These are phyloP conservation scores for Aspergillaceae sp. DNA, from an alignment of 2,329 filamentous ascomycete species.

Conservation along the genomic window DNA sequence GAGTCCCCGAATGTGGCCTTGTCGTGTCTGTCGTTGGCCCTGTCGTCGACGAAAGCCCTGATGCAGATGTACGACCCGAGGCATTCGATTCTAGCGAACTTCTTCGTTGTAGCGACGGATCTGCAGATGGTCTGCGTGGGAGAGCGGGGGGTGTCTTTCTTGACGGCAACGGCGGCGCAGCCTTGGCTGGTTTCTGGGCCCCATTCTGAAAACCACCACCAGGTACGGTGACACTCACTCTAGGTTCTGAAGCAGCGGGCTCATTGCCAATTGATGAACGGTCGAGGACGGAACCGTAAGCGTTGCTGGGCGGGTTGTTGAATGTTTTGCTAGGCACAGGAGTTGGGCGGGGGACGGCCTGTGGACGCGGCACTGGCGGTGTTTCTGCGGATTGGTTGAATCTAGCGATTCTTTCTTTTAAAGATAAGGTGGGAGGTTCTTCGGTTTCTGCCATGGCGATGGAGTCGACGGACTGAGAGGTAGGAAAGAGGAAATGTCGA, in stretches of 20 bases:
- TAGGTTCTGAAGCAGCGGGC: slow-evolving; percentile 10
- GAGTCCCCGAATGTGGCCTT: background rate
- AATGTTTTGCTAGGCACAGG: slow-evolving; percentile 22
- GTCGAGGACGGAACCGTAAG: slow-evolving; percentile 21
- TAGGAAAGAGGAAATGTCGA: no score
- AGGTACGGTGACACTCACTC: background rate
- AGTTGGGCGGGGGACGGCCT: slow-evolving; percentile 18
- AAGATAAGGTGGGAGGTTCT: slow-evolving; percentile 35
- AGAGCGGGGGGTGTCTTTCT: slow-evolving; percentile 40
- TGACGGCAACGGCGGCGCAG: slow-evolving; percentile 39
- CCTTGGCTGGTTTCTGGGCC: slow-evolving; percentile 18
- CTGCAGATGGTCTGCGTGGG: slow-evolving; percentile 36
- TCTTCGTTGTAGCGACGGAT: slow-evolving; percentile 23
- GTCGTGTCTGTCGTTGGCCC: slow-evolving; percentile 40
- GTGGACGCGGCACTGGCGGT: slow-evolving; percentile 12
- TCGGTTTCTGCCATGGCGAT: slow-evolving; percentile 12
- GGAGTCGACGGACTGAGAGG: no score
- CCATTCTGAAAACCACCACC: slow-evolving; percentile 10
- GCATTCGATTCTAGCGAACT: slow-evolving; percentile 45
- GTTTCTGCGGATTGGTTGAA: slow-evolving; percentile 32
- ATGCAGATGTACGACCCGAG: slow-evolving; percentile 46
- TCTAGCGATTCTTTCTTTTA: slow-evolving; percentile 39
- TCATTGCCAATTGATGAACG: slow-evolving; percentile 21
- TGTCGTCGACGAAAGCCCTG: slow-evolving; percentile 30
- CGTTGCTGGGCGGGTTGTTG: slow-evolving; percentile 27